These are phyloP conservation scores for Dacryopinax spathularia DNA, from an alignment of 768 basidiomycete genomes.

Conservation along the genomic window DNA sequence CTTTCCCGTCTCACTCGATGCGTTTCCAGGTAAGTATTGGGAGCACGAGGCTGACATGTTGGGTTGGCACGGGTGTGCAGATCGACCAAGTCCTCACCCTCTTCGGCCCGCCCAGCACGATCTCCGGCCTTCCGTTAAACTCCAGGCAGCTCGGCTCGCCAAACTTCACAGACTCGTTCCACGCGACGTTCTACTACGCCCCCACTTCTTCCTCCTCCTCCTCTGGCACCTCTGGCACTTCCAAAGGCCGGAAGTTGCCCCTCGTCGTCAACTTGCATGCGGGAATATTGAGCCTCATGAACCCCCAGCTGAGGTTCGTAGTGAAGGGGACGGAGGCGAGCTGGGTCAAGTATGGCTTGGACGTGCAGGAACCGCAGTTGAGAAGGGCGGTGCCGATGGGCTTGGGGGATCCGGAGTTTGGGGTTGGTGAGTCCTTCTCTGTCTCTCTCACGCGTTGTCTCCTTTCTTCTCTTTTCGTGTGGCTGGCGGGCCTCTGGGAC, in stretches of 20 bases:
- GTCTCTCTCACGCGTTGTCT: neutral
- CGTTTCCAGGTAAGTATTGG: neutral
- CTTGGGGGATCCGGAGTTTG: slow-evolving; percentile 36
- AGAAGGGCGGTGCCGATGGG: slow-evolving; percentile 23
- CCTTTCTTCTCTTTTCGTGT: neutral
- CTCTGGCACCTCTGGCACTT: too few species aligned
- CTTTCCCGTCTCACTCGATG: neutral
- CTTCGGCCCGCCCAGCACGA: slow-evolving; percentile 55
- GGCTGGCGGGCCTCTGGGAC: neutral
- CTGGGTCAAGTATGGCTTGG: slow-evolving; percentile 61
- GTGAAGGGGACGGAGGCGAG: slow-evolving; percentile 60
- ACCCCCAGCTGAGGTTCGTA: slow-evolving; percentile 53
- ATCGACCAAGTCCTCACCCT: slow-evolving; percentile 63
- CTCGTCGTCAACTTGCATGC: slow-evolving; percentile 55
- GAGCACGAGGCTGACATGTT: neutral
- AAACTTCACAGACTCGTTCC: slow-evolving; percentile 23
- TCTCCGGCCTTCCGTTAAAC: slow-evolving; percentile 61
- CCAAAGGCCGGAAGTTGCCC: slow-evolving; percentile 25
- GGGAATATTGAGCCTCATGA: slow-evolving; percentile 51
- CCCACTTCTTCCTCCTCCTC: slow-evolving; percentile 8
- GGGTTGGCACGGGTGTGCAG: neutral
- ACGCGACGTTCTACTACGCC: slow-evolving; percentile 21
- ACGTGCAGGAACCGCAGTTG: slow-evolving; percentile 67
- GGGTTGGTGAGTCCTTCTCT: slow-evolving; percentile 16
- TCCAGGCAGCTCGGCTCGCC: slow-evolving; percentile 33